phyloP scores from a whole-genome alignment of 2,329 filamentous ascomycete species.

The Pseudogymnoascus sp. region DNA sequence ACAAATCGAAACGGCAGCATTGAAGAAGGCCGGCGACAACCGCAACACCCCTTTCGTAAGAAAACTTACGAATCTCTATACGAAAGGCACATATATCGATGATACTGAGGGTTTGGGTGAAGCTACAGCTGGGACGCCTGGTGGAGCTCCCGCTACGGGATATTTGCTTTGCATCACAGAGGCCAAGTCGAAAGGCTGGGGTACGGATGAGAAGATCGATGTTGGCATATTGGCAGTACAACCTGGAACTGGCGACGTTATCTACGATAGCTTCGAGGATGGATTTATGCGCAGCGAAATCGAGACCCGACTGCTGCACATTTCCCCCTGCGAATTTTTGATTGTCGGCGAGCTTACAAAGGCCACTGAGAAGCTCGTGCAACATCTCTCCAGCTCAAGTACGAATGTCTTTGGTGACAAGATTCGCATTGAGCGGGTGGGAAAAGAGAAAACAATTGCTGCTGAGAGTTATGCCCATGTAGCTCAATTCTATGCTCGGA shows the following conservation, averaged over 20 bases:
- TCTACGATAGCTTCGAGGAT: conserved; percentile 93
- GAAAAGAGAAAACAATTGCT: conserved; percentile 70
- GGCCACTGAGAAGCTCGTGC: conserved; percentile 83
- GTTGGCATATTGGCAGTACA: conserved; percentile 91
- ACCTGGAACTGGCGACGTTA: conserved; percentile 88
- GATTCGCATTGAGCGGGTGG: conserved; percentile 72
- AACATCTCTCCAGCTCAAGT: conserved; percentile 80
- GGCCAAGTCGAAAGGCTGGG: conserved; percentile 65
- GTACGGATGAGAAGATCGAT: conserved; percentile 87
- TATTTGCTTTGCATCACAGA: conserved; percentile 92
- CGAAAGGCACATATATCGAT: conserved; percentile 95
- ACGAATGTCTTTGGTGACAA: conserved; percentile 89
- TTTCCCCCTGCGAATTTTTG: conserved; percentile 90
- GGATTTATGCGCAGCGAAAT: conserved; percentile 96
- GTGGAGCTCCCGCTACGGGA: conserved; percentile 58
- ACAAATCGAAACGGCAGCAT: conserved; percentile 86
- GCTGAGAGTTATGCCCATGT: conserved; percentile 83
- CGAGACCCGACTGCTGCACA: conserved; percentile 89
- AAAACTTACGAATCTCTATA: conserved; percentile 93
- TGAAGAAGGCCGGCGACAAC: conserved; percentile 94
- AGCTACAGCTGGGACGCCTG: conserved; percentile 42
- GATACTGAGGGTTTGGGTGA: conserved; percentile 73
- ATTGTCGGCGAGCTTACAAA: conserved; percentile 86
- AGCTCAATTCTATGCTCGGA: conserved; percentile 84
- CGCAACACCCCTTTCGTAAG: conserved; percentile 85